Conservation (phyloP, 2,329 filamentous ascomycete species). For the Aphanocladium album region DNA sequence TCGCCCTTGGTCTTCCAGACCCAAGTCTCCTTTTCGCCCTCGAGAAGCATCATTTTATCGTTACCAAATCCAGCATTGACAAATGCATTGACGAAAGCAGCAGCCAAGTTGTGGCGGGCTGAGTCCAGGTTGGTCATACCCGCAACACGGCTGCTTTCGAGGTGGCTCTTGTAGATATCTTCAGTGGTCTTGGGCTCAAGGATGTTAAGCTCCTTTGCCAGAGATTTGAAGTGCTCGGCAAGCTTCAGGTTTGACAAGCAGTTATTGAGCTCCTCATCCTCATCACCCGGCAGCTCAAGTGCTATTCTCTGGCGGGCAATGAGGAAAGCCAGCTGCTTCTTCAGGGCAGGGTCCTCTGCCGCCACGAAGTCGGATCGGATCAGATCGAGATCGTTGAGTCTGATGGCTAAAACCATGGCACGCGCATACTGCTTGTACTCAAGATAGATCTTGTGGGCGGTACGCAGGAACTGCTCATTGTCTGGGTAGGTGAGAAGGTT, state of each 20-base stretch:
- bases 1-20: constrained; percentile 99
- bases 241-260: constrained; percentile 84
- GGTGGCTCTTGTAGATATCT: constrained; percentile 98
- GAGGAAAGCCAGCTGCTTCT: constrained; percentile 91
- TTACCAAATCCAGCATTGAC: constrained; percentile 93
- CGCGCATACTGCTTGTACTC: constrained; percentile 89
- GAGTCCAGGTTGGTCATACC: constrained; percentile 94
- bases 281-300: constrained; percentile 64
- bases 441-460: constrained; percentile 90
- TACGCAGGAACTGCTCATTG: constrained; percentile 90
- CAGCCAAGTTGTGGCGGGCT: constrained; percentile 89
- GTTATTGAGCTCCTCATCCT: constrained; percentile 71
- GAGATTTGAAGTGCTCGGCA: constrained; percentile 85
- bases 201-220: constrained; percentile 95
- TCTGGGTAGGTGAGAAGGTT: constrained; percentile 96
- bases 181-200: constrained; percentile 94
- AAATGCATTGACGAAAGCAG: constrained; percentile 94
- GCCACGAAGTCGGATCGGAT: constrained; percentile 78
- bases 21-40: constrained; percentile 86
- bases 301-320: constrained; percentile 88
- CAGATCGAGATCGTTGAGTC: constrained; percentile 79
- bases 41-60: constrained; percentile 96
- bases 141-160: constrained; percentile 89
- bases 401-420: constrained; percentile 89
- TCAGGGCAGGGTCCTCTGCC: constrained; percentile 73